phyloP scores from a whole-genome alignment of 2,329 filamentous ascomycete species.

The Ophiognomonia clavigignenti-juglandacearum region DNA sequence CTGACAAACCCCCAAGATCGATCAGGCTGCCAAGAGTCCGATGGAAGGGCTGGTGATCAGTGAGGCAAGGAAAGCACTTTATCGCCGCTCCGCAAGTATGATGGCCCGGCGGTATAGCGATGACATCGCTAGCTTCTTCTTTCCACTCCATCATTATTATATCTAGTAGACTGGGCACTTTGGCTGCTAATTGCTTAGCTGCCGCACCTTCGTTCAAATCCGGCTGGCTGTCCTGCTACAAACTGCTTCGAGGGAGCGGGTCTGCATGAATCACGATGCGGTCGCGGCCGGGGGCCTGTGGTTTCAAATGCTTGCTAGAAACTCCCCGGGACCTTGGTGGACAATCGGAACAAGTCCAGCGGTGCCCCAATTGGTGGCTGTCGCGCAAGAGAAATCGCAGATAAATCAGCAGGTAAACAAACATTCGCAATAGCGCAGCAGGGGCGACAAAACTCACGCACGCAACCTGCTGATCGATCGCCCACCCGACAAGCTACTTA shows the following conservation, averaged over 20 bases:
- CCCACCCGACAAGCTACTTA: too few species aligned
- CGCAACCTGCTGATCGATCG: too few species aligned
- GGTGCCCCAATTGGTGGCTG: too few species aligned
- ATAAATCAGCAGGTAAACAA: not conserved
- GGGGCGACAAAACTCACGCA: too few species aligned
- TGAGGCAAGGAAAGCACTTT: too few species aligned
- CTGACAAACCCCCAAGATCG: not conserved
- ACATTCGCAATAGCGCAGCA: not conserved
- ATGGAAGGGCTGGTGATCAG: too few species aligned
- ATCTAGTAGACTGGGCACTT: too few species aligned
- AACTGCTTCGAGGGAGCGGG: not conserved
- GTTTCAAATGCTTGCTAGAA: conserved; percentile 8
- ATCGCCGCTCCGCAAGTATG: not conserved
- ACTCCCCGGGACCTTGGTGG: too few species aligned
- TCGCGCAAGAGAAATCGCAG: not conserved
- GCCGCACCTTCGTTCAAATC: conserved; percentile 2
- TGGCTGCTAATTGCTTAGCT: too few species aligned
- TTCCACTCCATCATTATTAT: too few species aligned
- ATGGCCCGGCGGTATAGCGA: not conserved
- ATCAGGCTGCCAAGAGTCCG: not conserved
- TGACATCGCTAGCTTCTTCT: not conserved
- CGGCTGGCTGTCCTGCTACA: not conserved
- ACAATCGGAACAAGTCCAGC: too few species aligned
- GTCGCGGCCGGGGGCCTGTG: conserved; percentile 3
- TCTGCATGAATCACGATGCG: conserved; percentile 9